Conservation (phyloP, 192 early-diverging fungal species). For the Gonapodya prolifera region DNA sequence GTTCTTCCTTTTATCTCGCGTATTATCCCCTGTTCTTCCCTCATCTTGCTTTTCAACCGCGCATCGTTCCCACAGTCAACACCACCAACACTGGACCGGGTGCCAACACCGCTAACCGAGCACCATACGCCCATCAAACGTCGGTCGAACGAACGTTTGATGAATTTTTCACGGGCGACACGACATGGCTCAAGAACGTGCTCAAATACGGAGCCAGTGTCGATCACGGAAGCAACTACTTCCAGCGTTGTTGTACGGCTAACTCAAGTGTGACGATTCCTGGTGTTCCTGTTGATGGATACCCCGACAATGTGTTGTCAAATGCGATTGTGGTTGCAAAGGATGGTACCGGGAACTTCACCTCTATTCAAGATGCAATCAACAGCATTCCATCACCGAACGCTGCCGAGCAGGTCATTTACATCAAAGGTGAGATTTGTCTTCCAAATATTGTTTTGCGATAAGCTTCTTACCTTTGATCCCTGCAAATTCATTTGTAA, state of each 20-base stretch:
- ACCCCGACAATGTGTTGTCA: neutral
- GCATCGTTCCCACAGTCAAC: neutral
- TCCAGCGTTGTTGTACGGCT: neutral
- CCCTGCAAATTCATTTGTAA: too few relatives aligned
- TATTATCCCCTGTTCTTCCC: too few relatives aligned
- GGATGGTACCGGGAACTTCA: slow-evolving; percentile 6
- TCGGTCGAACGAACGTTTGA: neutral
- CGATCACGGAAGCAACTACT: neutral
- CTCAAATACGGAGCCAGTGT: neutral
- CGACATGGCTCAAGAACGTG: neutral
- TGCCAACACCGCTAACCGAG: neutral
- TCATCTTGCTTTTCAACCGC: too few relatives aligned
- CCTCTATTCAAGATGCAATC: slow-evolving; percentile 3
- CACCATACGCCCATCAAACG: neutral
- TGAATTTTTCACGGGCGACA: neutral
- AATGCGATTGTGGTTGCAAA: neutral
- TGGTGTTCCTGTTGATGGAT: neutral
- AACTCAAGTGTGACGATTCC: neutral
- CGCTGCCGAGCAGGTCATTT: slow-evolving; percentile 6
- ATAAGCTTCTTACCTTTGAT: too few relatives aligned
- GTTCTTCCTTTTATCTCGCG: too few relatives aligned
- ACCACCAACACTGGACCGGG: neutral
- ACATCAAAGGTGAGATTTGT: slow-evolving; percentile 8
- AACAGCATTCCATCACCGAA: neutral
- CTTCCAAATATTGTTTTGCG: too few relatives aligned